Evolutionary conservation across 2,329 filamentous ascomycete genomes (phyloP).

Genomic region (Colletotrichum australisinense): DNA sequence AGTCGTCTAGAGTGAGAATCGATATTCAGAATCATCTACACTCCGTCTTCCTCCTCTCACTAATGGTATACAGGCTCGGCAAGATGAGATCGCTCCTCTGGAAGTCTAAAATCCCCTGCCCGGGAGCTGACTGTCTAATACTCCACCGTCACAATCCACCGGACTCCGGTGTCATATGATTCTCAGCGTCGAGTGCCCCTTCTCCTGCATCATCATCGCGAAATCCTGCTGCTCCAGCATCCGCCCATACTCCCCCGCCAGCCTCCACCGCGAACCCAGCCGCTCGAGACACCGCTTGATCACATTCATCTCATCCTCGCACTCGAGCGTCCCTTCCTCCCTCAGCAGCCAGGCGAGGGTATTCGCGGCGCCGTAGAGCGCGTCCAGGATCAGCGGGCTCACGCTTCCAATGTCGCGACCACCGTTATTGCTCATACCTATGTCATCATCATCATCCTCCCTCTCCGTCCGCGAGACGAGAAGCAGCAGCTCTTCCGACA

Average conservation of each 20-base stretch:
- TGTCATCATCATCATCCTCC: background rate
- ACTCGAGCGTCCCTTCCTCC: conserved; percentile 47
- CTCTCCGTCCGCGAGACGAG: conserved; percentile 36
- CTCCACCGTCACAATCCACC: no score
- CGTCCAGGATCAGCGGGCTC: conserved; percentile 50
- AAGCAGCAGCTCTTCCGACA: conserved; percentile 41
- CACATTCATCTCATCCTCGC: conserved; percentile 42
- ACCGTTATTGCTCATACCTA: conserved; percentile 38
- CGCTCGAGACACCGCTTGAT: conserved; percentile 44
- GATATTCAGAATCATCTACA: no score
- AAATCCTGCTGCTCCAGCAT: conserved; percentile 50
- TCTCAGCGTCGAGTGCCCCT: conserved; percentile 2
- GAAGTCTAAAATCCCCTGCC: no score
- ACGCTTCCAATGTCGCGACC: conserved; percentile 38
- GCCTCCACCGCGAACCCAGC: conserved; percentile 47
- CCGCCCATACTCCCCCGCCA: conserved; percentile 49
- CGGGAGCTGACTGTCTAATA: no score
- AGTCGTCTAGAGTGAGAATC: no score
- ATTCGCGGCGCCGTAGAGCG: conserved; percentile 49
- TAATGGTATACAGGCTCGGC: no score
- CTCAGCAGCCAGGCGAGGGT: conserved; percentile 51
- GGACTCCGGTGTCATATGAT: background rate
- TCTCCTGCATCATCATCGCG: conserved; percentile 35
- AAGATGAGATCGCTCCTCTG: no score
- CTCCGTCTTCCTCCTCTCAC: no score